A percentile compares a stretch with the other conserved stretches of the same genome.
Conservation (phyloP, 768 basidiomycete genomes). For the Russula lepida region DNA sequence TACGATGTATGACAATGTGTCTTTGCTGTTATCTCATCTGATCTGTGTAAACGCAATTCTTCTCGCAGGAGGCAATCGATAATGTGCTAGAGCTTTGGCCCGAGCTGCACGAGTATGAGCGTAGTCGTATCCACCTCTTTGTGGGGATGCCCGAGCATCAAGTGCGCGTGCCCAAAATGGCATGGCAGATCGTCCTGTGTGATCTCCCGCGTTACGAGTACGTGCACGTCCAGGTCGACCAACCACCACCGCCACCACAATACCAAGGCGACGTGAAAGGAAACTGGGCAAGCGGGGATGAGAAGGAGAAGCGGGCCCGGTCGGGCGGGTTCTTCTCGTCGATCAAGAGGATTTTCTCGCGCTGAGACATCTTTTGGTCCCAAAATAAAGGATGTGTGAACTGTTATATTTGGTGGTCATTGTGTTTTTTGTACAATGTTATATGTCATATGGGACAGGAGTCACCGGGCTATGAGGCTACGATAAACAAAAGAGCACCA, state of each 20-base stretch:
- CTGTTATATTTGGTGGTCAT: too few species aligned
- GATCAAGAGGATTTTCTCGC: slow-evolving; percentile 4
- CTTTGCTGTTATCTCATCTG: neutral
- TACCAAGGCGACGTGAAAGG: slow-evolving; percentile 11
- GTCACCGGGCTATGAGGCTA: neutral
- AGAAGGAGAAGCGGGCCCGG: neutral
- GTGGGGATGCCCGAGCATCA: slow-evolving; percentile 8
- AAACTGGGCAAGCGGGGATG: neutral
- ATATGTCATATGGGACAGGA: too few species aligned
- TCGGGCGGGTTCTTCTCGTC: slow-evolving; percentile 8
- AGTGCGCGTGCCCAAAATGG: slow-evolving; percentile 15
- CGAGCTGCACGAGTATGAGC: neutral
- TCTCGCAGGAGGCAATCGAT: slow-evolving; percentile 13
- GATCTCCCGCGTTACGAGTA: slow-evolving; percentile 16
- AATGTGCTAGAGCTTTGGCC: slow-evolving; percentile 12
- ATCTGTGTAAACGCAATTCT: neutral
- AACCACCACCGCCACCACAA: slow-evolving; percentile 11
- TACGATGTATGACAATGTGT: slow-evolving; percentile 9
- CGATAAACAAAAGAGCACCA: neutral
- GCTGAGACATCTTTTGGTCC: neutral
- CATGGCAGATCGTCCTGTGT: slow-evolving; percentile 11
- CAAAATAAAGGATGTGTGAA: too few species aligned
- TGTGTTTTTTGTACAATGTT: too few species aligned
- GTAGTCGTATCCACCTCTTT: slow-evolving; percentile 5
- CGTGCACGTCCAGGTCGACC: slow-evolving; percentile 11